Base-by-base conservation (phyloP, 2,329 filamentous ascomycete species). In the Ophiostoma piceae region DNA sequence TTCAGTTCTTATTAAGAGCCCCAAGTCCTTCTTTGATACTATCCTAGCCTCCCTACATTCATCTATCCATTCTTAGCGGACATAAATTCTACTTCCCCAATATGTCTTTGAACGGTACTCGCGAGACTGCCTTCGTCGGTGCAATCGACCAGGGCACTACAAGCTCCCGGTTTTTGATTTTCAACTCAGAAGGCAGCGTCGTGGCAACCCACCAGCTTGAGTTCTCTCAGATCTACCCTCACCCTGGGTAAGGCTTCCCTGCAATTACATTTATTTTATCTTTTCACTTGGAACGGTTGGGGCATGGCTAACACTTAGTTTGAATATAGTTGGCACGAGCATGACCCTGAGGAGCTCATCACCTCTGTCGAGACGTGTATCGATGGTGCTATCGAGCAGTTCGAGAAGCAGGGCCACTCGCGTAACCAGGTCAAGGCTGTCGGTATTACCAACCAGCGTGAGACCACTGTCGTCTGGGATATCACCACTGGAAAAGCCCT, bases 141-240 rank as follows among this genome's bases (percentile, higher is more conserved):
- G 91, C 91, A 74, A 94, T 97, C 77, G 93, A 97, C 77, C 92
- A 96, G 76, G 93, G 93, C 71, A 97, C 93, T 19, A 96, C 93
- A 43, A 94, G 91, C 73, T 91, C 92, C 43, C 87, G 93, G 43
- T 96, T 97, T 80, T 85, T 97, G 74, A 94, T 97, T 77, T 97
- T 97, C 81, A 88, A 96, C 79, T 87, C 87, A 73, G 82, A 86
- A 51, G 92, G 92, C 70, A 88, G 90, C 72, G 90, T 91, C 5
- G 85, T 95, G 66, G 92, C 91, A 39, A 89, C 88, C 74, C 92
- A 96, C 78, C 92, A 96, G 80, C 88, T 94, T 73, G 92, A 96
- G 78, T 94, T 96, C 76, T 87, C 88, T 73, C 94, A 96, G 77
- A 87, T 90, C 71, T 94, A 96, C 79, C 92, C 92, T 26, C 84